These are phyloP conservation scores for Yamadazyma philogaea DNA, from an alignment of 805 yeast species.

Conservation along the genomic window DNA sequence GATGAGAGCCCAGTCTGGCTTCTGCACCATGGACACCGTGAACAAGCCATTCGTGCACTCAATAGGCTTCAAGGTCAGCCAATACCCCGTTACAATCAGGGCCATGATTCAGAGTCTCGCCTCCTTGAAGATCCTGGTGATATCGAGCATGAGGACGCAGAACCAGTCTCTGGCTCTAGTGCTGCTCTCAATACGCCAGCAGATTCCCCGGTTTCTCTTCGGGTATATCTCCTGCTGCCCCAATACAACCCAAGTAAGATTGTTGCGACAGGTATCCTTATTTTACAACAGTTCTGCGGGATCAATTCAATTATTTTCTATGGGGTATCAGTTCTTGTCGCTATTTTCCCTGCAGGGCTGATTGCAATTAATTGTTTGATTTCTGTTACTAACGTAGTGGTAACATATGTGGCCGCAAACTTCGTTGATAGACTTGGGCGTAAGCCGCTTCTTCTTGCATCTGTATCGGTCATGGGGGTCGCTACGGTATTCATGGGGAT, in stretches of 20 bases:
- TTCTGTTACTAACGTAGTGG: conserved; percentile 67
- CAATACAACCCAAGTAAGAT: conserved; percentile 56
- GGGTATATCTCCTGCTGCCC: conserved; percentile 48
- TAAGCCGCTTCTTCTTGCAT: conserved; percentile 52
- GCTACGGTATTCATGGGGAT: conserved; percentile 61
- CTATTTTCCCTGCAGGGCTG: conserved; percentile 69
- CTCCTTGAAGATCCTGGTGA: conserved; percentile 6
- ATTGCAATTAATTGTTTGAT: conserved; percentile 71
- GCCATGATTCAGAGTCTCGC: neutral
- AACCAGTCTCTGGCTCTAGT: neutral
- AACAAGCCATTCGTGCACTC: conserved; percentile 38
- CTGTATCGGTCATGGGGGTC: conserved; percentile 66
- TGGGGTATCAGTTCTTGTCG: conserved; percentile 81
- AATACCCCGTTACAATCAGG: neutral
- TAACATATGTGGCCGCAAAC: conserved; percentile 72
- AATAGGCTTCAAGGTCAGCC: conserved; percentile 41
- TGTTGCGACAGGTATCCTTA: conserved; percentile 68
- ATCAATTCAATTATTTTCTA: conserved; percentile 90
- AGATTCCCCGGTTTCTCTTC: conserved; percentile 22
- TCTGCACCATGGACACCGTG: conserved; percentile 42
- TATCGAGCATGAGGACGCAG: conserved; percentile 8
- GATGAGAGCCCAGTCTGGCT: conserved; percentile 89
- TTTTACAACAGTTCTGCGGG: conserved; percentile 90
- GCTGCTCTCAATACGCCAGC: conserved; percentile 3
- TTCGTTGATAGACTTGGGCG: conserved; percentile 78